phyloP scores from a whole-genome alignment of 192 early-diverging fungal species.

The Cladochytrium replicatum region DNA sequence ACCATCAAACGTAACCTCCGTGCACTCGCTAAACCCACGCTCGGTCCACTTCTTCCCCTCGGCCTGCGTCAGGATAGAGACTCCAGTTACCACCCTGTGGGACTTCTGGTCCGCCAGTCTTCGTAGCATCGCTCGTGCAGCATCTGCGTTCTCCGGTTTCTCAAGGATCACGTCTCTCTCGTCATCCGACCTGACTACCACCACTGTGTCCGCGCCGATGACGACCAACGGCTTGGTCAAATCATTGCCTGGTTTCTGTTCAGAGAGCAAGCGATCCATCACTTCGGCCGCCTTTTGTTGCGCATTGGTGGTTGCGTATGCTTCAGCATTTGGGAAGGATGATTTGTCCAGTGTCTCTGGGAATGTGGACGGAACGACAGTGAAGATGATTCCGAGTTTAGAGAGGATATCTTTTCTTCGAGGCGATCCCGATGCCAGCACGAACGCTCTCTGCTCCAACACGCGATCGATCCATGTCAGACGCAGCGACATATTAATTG shows the following conservation, averaged over 20 bases:
- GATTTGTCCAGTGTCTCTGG: constrained; percentile 69
- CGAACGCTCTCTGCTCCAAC: no score
- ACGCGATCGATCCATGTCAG: no score
- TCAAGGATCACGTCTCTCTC: constrained; percentile 66
- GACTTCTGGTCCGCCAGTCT: constrained; percentile 41
- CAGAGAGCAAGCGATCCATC: constrained; percentile 35
- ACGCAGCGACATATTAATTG: no score
- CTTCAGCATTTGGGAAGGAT: constrained; percentile 37
- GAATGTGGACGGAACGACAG: constrained; percentile 60
- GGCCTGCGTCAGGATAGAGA: constrained; percentile 41
- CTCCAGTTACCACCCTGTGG: constrained; percentile 68
- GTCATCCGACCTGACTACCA: constrained; percentile 32
- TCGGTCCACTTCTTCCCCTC: constrained; percentile 10
- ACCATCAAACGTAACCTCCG: constrained; percentile 55
- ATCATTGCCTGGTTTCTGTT: not conserved
- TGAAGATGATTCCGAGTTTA: constrained; percentile 39
- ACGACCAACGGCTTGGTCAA: constrained; percentile 24
- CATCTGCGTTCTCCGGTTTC: constrained; percentile 54
- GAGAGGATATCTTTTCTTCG: constrained; percentile 66
- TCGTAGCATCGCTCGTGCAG: constrained; percentile 54
- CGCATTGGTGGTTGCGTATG: constrained; percentile 67
- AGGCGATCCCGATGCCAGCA: constrained; percentile 74
- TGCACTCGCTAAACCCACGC: constrained; percentile 44
- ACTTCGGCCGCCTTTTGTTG: constrained; percentile 61
- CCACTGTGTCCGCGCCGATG: constrained; percentile 80